Evolutionary conservation across 2,329 filamentous ascomycete species (phyloP).

Genomic region (Hypoxylon sp.): DNA sequence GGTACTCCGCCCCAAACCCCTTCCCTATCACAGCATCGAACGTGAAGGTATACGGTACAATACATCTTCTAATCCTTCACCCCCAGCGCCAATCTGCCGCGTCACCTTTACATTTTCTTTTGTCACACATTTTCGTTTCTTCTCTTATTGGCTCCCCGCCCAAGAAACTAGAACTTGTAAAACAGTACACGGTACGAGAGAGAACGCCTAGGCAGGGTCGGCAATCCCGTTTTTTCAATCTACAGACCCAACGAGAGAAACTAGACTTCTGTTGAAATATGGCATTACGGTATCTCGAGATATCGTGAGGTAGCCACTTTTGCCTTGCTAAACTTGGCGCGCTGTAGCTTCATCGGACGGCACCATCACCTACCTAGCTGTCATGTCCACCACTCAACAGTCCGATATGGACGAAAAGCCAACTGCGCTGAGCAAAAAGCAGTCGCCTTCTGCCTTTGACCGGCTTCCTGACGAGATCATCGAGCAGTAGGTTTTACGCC

Average conservation of each 20-base stretch:
- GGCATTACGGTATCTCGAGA: conserved; percentile 28
- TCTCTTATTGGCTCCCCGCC: conserved; percentile 39
- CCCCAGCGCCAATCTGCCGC: conserved; percentile 40
- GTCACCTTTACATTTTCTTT: conserved; percentile 38
- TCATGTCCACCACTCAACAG: conserved; percentile 34
- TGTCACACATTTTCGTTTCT: conserved; percentile 29
- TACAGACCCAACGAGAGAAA: conserved; percentile 8
- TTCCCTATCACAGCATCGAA: conserved; percentile 16
- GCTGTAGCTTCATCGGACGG: conserved; percentile 9
- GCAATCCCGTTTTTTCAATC: conserved; percentile 22
- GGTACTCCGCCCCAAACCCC: conserved; percentile 22
- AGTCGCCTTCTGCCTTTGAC: conserved; percentile 62
- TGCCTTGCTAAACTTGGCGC: conserved; percentile 15
- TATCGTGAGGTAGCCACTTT: conserved; percentile 29
- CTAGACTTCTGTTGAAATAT: conserved; percentile 28
- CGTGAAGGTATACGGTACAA: conserved; percentile 8
- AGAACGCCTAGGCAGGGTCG: conserved; percentile 22
- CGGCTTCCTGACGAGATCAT: conserved; percentile 78
- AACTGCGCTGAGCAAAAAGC: conserved; percentile 21
- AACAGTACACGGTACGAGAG: conserved; percentile 28
- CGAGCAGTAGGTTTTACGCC: conserved; percentile 66
- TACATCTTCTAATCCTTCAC: conserved; percentile 6
- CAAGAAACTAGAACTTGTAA: conserved; percentile 33
- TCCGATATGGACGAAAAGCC: conserved; percentile 41
- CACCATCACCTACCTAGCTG: conserved; percentile 3